phyloP scores from a whole-genome alignment of 495 filamentous ascomycete genomes.

The Penicillium fimorum region DNA sequence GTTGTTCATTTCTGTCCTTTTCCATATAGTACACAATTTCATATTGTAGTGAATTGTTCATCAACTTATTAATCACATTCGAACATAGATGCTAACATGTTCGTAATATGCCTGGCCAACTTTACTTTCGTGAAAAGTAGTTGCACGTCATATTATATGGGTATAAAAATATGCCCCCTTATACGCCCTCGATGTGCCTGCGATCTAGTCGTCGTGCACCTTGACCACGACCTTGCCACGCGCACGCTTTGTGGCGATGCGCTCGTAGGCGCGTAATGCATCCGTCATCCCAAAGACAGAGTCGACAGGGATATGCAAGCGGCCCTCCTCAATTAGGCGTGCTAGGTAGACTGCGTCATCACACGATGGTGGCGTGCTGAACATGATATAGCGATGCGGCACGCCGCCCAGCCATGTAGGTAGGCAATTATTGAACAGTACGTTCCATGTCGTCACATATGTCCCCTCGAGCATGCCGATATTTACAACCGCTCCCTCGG shows the following conservation, averaged over 20 bases:
- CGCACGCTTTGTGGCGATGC: conserved; percentile 32
- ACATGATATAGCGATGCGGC: conserved; percentile 33
- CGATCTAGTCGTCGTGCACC: conserved; percentile 10
- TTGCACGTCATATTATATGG: too few relatives aligned
- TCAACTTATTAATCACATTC: too few relatives aligned
- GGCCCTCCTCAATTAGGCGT: conserved; percentile 25
- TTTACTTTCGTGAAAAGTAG: too few relatives aligned
- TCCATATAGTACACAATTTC: too few relatives aligned
- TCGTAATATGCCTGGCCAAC: too few relatives aligned
- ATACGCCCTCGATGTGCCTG: background rate
- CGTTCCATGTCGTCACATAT: conserved; percentile 23
- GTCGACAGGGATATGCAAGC: conserved; percentile 34
- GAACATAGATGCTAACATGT: too few relatives aligned
- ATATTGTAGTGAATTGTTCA: too few relatives aligned
- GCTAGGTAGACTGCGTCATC: conserved; percentile 26
- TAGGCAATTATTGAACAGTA: conserved; percentile 30
- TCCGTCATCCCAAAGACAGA: conserved; percentile 38
- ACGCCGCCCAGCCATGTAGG: conserved; percentile 39
- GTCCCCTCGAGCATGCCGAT: conserved; percentile 31
- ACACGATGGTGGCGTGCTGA: conserved; percentile 28
- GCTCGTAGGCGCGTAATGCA: conserved; percentile 31
- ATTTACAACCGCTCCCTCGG: conserved; percentile 36
- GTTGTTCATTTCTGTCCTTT: too few relatives aligned
- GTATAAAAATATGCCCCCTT: too few relatives aligned
- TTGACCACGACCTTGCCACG: conserved; percentile 39